Conservation (phyloP, 352 stramenopile species). For the Thraustochytrium sp. region DNA sequence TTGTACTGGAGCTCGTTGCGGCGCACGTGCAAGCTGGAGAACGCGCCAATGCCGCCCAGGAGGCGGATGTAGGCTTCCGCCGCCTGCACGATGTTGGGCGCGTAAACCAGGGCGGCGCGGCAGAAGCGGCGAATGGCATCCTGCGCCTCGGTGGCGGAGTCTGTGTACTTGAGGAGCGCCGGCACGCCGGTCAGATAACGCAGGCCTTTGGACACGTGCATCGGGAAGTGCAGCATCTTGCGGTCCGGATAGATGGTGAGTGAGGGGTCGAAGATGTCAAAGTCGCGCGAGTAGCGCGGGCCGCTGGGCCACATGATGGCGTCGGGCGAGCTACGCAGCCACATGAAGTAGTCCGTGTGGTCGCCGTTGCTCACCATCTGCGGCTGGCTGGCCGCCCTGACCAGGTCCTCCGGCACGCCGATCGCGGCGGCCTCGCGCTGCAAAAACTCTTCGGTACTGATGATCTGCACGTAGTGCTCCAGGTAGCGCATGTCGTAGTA, state of each 20-base stretch:
- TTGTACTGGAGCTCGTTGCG: constrained; percentile 48
- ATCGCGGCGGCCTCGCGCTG: constrained; percentile 56
- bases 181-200: constrained; percentile 32
- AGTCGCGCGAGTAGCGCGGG: neutral
- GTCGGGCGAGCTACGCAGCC: neutral
- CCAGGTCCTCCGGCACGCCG: constrained; percentile 35
- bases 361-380: constrained; percentile 28
- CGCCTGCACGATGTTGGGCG: neutral
- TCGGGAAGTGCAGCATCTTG: constrained; percentile 31
- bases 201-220: neutral
- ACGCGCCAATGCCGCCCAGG: neutral
- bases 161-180: neutral
- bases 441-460: constrained; percentile 70
- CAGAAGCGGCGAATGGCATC: constrained; percentile 24
- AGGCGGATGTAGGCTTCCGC: neutral
- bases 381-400: neutral
- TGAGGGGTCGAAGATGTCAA: neutral
- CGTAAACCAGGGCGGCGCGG: neutral
- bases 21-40: constrained; percentile 10
- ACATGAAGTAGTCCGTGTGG: constrained; percentile 44
- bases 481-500: constrained; percentile 30
- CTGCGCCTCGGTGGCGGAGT: neutral
- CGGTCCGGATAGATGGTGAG: neutral
- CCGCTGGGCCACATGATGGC: constrained; percentile 24
- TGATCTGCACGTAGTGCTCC: constrained; percentile 60